Evolutionary conservation across 371 early-diverging fungal genomes (phyloP).

Genomic region (Circinella umbellata): DNA sequence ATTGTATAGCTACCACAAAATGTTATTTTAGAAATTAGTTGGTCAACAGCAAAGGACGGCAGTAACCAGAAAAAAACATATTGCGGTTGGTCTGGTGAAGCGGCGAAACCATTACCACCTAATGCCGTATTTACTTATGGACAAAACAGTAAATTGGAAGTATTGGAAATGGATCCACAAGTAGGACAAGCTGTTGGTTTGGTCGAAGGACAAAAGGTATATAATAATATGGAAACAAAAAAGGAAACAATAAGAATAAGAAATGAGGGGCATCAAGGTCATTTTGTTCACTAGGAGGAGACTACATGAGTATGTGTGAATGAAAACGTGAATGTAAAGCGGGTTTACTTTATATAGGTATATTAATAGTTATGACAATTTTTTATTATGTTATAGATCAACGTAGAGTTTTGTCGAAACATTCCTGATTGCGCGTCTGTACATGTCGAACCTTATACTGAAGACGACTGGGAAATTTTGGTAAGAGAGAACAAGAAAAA

Average conservation of each 20-base stretch:
- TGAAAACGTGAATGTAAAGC: no score
- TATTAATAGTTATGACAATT: background rate
- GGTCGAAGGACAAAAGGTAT: slow-evolving; percentile 69
- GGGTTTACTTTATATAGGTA: no score
- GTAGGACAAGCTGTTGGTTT: slow-evolving; percentile 71
- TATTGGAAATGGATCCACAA: slow-evolving; percentile 77
- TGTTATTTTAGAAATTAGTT: slow-evolving; percentile 65
- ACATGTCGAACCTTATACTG: slow-evolving; percentile 77
- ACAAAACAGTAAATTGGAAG: slow-evolving; percentile 52
- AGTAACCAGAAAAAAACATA: slow-evolving; percentile 48
- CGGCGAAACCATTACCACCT: slow-evolving; percentile 48
- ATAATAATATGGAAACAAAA: no score
- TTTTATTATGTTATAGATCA: slow-evolving; percentile 65
- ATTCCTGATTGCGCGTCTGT: slow-evolving; percentile 67
- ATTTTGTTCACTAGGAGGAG: no score
- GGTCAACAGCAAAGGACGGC: slow-evolving; percentile 40
- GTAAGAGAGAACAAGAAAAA: slow-evolving; percentile 36
- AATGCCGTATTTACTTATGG: slow-evolving; percentile 48
- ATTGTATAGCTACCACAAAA: slow-evolving; percentile 57
- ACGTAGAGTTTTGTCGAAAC: slow-evolving; percentile 65
- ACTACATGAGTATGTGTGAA: no score
- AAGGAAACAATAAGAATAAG: no score
- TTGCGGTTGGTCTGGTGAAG: slow-evolving; percentile 76
- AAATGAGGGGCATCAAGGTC: no score
- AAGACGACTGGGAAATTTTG: slow-evolving; percentile 90